These are phyloP conservation scores for Chrysosporium keratinophilum DNA, from an alignment of 2,329 filamentous ascomycete species.

Conservation along the genomic window DNA sequence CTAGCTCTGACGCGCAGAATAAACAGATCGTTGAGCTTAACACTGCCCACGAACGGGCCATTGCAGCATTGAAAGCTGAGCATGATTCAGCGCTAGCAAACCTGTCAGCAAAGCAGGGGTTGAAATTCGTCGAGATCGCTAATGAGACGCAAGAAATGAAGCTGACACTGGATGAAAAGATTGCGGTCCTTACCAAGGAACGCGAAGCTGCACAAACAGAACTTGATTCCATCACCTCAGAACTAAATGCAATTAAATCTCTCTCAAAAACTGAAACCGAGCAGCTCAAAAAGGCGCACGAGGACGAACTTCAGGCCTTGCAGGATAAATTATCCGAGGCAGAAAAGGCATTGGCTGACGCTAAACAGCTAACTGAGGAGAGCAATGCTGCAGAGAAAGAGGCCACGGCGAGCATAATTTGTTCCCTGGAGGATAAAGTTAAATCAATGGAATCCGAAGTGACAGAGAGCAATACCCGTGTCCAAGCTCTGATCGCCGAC, in stretches of 20 bases:
- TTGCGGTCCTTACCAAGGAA: constrained; percentile 14
- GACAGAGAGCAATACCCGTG: constrained; percentile 11
- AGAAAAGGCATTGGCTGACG: constrained; percentile 17
- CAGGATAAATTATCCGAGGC: constrained; percentile 19
- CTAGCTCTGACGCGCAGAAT: constrained; percentile 13
- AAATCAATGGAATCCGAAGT: constrained; percentile 16
- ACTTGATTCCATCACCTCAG: constrained; percentile 12
- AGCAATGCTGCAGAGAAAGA: constrained; percentile 15
- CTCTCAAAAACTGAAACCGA: constrained; percentile 11
- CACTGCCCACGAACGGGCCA: constrained; percentile 12
- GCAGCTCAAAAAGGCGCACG: constrained; percentile 11
- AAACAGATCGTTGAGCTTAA: constrained; percentile 12
- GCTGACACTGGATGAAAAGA: constrained; percentile 13
- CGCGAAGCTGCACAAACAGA: constrained; percentile 10
- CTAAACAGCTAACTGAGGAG: constrained; percentile 14
- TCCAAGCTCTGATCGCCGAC: constrained; percentile 15
- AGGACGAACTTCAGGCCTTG: constrained; percentile 15
- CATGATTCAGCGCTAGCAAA: constrained; percentile 15
- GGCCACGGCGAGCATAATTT: constrained; percentile 14
- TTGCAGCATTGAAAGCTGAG: constrained; percentile 17
- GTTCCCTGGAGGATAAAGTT: constrained; percentile 16
- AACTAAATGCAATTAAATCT: constrained; percentile 13
- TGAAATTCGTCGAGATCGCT: constrained; percentile 16
- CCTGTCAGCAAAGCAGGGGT: constrained; percentile 12
- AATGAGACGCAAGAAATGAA: constrained; percentile 15